Conservation (phyloP, 192 early-diverging fungal species). For the Coemansia sp. region DNA sequence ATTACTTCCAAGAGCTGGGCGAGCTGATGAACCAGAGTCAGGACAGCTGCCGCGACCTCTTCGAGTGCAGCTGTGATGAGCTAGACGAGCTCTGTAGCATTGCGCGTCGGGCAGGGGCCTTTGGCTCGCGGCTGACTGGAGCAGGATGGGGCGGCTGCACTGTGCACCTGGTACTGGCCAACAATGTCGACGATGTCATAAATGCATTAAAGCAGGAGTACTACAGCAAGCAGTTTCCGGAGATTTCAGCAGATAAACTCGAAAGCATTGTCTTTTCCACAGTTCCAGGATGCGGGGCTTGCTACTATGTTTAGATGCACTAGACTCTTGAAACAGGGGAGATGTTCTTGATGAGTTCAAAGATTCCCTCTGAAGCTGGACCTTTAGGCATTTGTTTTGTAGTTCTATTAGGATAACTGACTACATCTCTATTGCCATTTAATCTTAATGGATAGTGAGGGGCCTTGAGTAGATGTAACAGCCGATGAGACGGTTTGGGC, state of each 20-base stretch:
- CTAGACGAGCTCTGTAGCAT: constrained; percentile 73
- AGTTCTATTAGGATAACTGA: not conserved
- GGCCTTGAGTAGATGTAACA: not conserved
- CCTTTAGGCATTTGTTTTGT: not conserved
- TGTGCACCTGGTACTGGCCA: constrained; percentile 70
- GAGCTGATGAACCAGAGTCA: constrained; percentile 89
- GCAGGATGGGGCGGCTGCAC: constrained; percentile 94
- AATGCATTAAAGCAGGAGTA: constrained; percentile 62
- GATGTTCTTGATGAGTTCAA: not conserved
- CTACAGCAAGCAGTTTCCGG: constrained; percentile 58
- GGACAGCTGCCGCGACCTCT: constrained; percentile 73
- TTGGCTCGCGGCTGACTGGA: constrained; percentile 85
- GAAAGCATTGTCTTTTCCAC: constrained; percentile 58
- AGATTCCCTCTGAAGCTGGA: not conserved
- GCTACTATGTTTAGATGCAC: constrained; percentile 18
- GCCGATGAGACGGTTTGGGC: not conserved
- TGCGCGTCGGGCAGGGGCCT: constrained; percentile 66
- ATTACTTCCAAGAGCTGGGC: constrained; percentile 62
- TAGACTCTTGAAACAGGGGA: not conserved
- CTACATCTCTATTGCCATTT: too few relatives aligned
- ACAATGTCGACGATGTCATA: constrained; percentile 63
- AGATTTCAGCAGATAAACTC: constrained; percentile 54
- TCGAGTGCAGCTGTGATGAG: constrained; percentile 81
- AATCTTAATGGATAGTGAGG: too few relatives aligned
- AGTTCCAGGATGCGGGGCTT: constrained; percentile 40